phyloP scores from a whole-genome alignment of 306 rosid genomes.

The Leucaena leucocephala region DNA sequence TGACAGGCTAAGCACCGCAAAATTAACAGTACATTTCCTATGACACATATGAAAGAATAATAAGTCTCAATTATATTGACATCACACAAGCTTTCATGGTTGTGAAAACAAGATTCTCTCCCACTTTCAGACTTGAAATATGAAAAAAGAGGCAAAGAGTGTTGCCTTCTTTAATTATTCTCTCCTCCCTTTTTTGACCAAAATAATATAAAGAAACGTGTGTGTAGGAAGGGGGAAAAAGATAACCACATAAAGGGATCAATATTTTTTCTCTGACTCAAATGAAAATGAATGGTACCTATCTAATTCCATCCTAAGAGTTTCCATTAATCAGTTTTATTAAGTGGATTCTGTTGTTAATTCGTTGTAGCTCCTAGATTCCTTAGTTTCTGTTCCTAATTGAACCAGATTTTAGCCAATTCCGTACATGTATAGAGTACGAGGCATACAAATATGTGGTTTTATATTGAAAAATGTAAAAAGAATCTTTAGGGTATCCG shows the following conservation, averaged over 20 bases:
- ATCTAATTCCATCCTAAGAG: neutral
- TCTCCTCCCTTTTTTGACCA: slow-evolving; percentile 5
- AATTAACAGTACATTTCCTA: slow-evolving; percentile 20
- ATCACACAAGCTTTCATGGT: slow-evolving; percentile 19
- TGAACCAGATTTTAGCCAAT: no score
- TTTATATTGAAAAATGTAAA: no score
- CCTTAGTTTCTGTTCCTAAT: no score
- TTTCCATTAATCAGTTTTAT: neutral
- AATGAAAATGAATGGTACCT: neutral
- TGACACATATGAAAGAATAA: neutral
- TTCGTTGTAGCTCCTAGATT: neutral
- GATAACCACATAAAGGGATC: slow-evolving; percentile 16
- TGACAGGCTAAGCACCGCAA: neutral
- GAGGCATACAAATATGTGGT: no score
- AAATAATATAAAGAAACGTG: neutral
- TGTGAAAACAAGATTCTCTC: slow-evolving; percentile 43
- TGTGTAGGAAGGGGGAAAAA: neutral
- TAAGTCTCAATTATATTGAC: neutral
- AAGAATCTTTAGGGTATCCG: no score
- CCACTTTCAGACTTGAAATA: slow-evolving; percentile 10
- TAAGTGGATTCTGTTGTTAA: neutral
- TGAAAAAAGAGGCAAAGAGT: neutral
- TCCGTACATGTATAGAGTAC: no score
- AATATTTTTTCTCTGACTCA: neutral
- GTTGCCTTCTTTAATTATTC: slow-evolving; percentile 46